Conservation (phyloP, 257 asterid genomes). For the Mentha longifolia region DNA sequence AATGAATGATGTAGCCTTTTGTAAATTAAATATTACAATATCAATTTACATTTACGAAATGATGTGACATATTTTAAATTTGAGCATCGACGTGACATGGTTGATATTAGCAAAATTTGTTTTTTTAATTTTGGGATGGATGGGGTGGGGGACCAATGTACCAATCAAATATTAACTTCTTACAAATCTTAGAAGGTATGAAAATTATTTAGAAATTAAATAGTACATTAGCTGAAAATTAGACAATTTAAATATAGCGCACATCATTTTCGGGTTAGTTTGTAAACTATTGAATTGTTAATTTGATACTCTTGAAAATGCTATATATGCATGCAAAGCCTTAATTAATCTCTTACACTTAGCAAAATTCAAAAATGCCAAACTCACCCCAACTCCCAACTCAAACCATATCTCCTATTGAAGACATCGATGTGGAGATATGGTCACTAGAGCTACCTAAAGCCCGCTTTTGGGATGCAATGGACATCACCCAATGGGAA, state of each 20-base stretch:
- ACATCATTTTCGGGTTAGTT: not conserved
- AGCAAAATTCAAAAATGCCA: not conserved
- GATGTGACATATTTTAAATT: not conserved
- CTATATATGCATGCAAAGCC: not conserved
- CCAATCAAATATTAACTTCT: not conserved
- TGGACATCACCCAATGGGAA: conserved; percentile 22
- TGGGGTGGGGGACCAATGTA: not conserved
- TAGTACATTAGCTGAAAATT: not conserved
- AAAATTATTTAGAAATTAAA: not conserved
- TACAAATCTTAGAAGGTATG: not conserved
- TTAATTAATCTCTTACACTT: not conserved
- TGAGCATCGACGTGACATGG: not conserved
- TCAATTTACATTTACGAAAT: not conserved
- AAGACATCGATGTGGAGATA: not conserved
- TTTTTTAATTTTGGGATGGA: not conserved
- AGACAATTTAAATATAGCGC: not conserved
- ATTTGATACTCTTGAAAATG: not conserved
- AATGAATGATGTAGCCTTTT: not conserved
- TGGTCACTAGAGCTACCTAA: not conserved
- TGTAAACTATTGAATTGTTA: not conserved
- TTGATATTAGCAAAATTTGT: not conserved
- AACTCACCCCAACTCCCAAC: not conserved
- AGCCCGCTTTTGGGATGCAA: conserved; percentile 15
- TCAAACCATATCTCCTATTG: not conserved
- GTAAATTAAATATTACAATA: not conserved